phyloP scores from a whole-genome alignment of 257 asterid genomes.

The Solanum tarapatanum region DNA sequence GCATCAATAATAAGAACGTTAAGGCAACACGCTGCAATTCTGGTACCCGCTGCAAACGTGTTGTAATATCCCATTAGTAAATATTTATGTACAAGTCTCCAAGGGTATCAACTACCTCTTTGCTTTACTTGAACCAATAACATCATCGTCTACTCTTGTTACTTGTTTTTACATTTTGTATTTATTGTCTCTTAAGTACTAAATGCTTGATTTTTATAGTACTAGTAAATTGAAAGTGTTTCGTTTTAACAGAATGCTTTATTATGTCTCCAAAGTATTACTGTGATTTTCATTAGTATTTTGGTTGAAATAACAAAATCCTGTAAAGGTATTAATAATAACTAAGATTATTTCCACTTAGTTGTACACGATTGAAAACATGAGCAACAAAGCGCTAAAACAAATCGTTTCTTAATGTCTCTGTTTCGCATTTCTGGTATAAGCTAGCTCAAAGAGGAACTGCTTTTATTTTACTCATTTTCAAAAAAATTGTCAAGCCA shows the following conservation, averaged over 20 bases:
- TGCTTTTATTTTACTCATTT: background rate
- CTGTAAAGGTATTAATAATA: background rate
- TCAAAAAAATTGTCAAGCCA: too few species aligned
- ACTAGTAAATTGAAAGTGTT: background rate
- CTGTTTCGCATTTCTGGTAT: background rate
- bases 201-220: background rate
- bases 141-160: background rate
- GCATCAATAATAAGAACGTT: rapidly evolving
- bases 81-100: background rate
- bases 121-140: background rate
- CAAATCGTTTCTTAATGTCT: background rate
- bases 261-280: background rate
- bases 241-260: background rate
- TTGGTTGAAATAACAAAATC: background rate
- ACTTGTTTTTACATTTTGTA: background rate
- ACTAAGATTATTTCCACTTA: background rate
- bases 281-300: background rate
- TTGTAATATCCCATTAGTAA: background rate
- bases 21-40: rapidly evolving
- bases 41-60: background rate
- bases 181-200: background rate
- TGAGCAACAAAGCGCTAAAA: background rate
- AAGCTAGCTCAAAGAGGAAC: background rate
- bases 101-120: background rate
- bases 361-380: background rate